These are phyloP conservation scores for Pseudozyma tsukubaensis DNA, from an alignment of 1,284 basidiomycete species.

Conservation along the genomic window DNA sequence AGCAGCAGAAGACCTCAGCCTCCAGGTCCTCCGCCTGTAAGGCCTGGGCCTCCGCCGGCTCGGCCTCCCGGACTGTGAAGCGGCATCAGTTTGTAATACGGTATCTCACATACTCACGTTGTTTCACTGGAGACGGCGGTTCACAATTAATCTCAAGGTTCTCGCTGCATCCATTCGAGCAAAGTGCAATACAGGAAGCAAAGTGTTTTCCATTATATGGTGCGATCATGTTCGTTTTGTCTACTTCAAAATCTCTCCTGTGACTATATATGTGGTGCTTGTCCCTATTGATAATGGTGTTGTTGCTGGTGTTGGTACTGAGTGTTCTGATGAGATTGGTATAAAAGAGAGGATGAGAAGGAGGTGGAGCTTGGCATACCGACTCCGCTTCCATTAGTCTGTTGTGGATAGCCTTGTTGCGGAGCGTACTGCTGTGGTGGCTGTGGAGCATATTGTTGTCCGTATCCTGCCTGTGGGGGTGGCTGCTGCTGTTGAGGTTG, in stretches of 20 bases:
- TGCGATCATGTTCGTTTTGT: too few relatives aligned
- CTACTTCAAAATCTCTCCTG: background rate
- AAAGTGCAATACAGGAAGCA: background rate
- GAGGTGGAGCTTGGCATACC: background rate
- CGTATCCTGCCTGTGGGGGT: background rate
- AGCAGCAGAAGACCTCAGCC: constrained; percentile 2
- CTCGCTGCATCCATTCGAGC: background rate
- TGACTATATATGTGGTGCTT: background rate
- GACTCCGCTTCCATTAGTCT: background rate
- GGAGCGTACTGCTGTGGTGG: background rate
- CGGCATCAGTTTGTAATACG: too few relatives aligned
- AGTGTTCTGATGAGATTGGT: constrained; percentile 23
- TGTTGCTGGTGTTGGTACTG: constrained; percentile 18
- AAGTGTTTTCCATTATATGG: background rate
- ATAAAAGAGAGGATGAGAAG: constrained; percentile 19
- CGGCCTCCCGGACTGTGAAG: constrained; percentile 41
- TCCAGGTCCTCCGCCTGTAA: constrained; percentile 28
- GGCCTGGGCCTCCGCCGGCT: constrained; percentile 39
- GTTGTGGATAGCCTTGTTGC: too few relatives aligned
- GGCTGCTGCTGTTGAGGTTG: constrained; percentile 12
- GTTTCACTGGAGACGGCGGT: too few relatives aligned
- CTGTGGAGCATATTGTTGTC: background rate
- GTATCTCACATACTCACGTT: background rate
- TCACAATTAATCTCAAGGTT: too few relatives aligned
- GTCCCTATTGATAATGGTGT: constrained; percentile 13